These are phyloP conservation scores for Ustilago esculenta DNA, from an alignment of 1,284 basidiomycete genomes.

Conservation along the genomic window DNA sequence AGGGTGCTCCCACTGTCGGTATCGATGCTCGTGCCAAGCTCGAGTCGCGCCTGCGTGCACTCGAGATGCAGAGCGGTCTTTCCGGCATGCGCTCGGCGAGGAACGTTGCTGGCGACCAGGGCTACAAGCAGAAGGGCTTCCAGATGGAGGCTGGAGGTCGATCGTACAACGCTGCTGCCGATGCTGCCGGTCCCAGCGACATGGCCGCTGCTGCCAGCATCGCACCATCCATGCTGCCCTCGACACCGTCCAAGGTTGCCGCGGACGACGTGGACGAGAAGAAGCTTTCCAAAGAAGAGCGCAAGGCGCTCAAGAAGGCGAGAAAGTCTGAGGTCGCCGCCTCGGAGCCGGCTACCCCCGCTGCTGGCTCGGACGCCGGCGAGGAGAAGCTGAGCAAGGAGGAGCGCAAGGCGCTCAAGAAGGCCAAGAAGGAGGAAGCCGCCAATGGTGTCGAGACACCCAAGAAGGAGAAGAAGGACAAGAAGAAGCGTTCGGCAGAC, in stretches of 20 bases:
- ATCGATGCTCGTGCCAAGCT: conserved; percentile 92
- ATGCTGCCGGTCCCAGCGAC: conserved; percentile 52
- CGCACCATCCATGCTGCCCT: conserved; percentile 68
- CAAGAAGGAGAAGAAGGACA: conserved; percentile 62
- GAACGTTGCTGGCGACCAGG: conserved; percentile 47
- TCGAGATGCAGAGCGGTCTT: conserved; percentile 72
- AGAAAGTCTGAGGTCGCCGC: conserved; percentile 36
- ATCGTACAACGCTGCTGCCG: conserved; percentile 62
- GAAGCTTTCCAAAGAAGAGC: conserved; percentile 58
- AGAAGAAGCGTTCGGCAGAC: conserved; percentile 56
- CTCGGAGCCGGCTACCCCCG: conserved; percentile 41
- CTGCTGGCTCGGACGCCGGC: conserved; percentile 72
- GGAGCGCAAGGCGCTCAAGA: conserved; percentile 52
- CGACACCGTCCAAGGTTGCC: conserved; percentile 69
- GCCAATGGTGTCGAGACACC: conserved; percentile 33
- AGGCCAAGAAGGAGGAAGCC: conserved; percentile 52
- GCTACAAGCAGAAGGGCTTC: conserved; percentile 65
- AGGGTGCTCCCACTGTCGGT: conserved; percentile 81
- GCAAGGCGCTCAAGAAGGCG: conserved; percentile 56
- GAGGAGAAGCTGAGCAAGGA: conserved; percentile 56
- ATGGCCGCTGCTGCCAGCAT: conserved; percentile 37
- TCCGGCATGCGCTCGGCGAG: conserved; percentile 49
- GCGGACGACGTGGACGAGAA: conserved; percentile 34
- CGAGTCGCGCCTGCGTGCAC: conserved; percentile 87
- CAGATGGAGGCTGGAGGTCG: conserved; percentile 55